phyloP scores from a whole-genome alignment of 2,329 filamentous ascomycete species.

The Talaromyces sp. region DNA sequence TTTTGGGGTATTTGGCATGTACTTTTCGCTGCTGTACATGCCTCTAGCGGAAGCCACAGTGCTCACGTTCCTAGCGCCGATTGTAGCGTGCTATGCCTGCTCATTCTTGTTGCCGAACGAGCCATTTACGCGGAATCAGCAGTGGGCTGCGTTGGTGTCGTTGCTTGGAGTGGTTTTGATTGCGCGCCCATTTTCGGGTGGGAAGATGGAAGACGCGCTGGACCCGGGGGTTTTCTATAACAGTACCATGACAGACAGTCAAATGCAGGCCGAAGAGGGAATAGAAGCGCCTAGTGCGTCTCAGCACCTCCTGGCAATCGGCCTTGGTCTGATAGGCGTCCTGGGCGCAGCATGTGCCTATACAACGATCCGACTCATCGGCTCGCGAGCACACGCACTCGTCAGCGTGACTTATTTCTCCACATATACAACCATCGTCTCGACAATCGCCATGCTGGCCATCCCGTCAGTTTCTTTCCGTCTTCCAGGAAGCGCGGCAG shows the following conservation, averaged over 20 bases:
- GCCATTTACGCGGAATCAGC: conserved; percentile 72
- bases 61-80: conserved; percentile 79
- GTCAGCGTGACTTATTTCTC: conserved; percentile 84
- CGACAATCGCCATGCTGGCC: conserved; percentile 53
- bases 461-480: conserved; percentile 56
- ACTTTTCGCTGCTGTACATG: conserved; percentile 70
- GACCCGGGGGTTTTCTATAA: conserved; percentile 15
- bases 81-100: conserved; percentile 74
- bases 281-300: conserved; percentile 25
- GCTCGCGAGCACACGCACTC: conserved; percentile 73
- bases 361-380: conserved; percentile 75
- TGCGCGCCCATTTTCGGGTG: conserved; percentile 56
- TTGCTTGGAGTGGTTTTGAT: conserved; percentile 79
- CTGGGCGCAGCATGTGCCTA: conserved; percentile 70
- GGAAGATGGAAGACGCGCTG: conserved; percentile 3
- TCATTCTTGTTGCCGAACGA: conserved; percentile 67
- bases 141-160: conserved; percentile 70
- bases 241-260: neutral
- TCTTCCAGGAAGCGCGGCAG: conserved; percentile 47
- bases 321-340: conserved; percentile 70
- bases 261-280: neutral
- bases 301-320: conserved; percentile 66
- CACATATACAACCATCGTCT: conserved; percentile 64
- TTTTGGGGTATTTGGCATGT: conserved; percentile 77
- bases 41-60: conserved; percentile 84